Percentiles rank a stretch among this genome's conserved stretches.
Evolutionary conservation across 352 stramenopile species (phyloP).

Genomic region (Phytophthora citricola): DNA sequence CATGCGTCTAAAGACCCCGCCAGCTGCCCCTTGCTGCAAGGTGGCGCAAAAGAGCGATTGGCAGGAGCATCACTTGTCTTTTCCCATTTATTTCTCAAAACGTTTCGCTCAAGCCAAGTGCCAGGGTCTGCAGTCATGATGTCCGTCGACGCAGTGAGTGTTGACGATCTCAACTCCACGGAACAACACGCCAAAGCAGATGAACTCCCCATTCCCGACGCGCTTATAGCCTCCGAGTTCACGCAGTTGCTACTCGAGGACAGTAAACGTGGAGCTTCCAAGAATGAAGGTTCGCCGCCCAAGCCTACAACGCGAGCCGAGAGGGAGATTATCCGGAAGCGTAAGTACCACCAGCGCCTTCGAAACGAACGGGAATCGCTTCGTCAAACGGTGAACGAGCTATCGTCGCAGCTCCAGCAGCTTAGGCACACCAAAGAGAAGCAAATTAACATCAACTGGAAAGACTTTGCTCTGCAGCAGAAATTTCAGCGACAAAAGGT

Average conservation of each 20-base stretch:
- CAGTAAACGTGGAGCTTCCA: neutral
- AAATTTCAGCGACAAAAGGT: slow-evolving; percentile 5
- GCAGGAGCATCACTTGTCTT: neutral
- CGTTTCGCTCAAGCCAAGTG: neutral
- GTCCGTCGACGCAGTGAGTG: neutral
- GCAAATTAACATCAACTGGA: slow-evolving; percentile 9
- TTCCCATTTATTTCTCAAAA: slow-evolving; percentile 2
- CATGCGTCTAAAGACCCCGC: neutral
- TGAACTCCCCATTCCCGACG: neutral
- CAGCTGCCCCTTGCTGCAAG: neutral
- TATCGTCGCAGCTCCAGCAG: slow-evolving; percentile 10
- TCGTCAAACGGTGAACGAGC: slow-evolving; percentile 4
- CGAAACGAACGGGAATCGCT: slow-evolving; percentile 18
- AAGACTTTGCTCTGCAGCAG: slow-evolving; percentile 12
- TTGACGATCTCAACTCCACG: neutral
- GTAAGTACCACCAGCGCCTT: slow-evolving; percentile 19
- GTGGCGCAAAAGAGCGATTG: neutral
- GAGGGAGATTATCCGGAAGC: slow-evolving; percentile 23
- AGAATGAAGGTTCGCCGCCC: neutral
- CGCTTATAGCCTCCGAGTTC: neutral
- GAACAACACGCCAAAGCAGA: neutral
- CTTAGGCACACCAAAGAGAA: neutral
- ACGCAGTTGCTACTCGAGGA: neutral
- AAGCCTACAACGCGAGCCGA: slow-evolving; percentile 11
- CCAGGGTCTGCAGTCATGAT: neutral